These are phyloP conservation scores for Punctularia strigosozonata DNA, from an alignment of 768 basidiomycete genomes.

Conservation along the genomic window DNA sequence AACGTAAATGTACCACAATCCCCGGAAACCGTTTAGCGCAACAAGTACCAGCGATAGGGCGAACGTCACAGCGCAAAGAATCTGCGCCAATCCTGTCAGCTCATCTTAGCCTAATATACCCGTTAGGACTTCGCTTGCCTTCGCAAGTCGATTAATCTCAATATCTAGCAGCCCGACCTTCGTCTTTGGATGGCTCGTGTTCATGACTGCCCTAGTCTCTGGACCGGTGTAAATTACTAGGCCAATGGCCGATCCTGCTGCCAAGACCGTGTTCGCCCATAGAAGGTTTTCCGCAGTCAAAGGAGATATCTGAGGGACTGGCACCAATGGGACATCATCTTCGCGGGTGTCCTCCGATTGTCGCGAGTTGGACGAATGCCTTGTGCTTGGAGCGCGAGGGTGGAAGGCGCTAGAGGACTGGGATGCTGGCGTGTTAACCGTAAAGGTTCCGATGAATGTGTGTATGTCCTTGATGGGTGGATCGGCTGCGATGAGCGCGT, in stretches of 20 bases:
- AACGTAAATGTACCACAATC: conserved; percentile 92
- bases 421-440: conserved; percentile 50
- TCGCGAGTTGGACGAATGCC: too few relatives aligned
- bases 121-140: conserved; percentile 36
- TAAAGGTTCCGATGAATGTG: conserved; percentile 88
- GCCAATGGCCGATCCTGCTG: conserved; percentile 87
- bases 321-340: conserved; percentile 25
- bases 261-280: conserved; percentile 96
- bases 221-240: conserved; percentile 91
- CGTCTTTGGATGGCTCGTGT: conserved; percentile 92
- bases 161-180: conserved; percentile 87
- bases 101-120: background rate
- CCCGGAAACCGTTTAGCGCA: conserved; percentile 91
- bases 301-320: conserved; percentile 51
- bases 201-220: conserved; percentile 97
- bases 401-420: too few relatives aligned
- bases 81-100: conserved; percentile 32
- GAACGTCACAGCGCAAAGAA: conserved; percentile 90
- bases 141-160: conserved; percentile 92
- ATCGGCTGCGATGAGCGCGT: conserved; percentile 46
- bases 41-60: conserved; percentile 85
- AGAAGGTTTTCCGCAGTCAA: conserved; percentile 93
- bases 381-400: conserved; percentile 17
- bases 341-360: too few relatives aligned
- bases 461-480: conserved; percentile 96